phyloP scores from a whole-genome alignment of 176 grass and related monocot species.

The Oryza coarctata region DNA sequence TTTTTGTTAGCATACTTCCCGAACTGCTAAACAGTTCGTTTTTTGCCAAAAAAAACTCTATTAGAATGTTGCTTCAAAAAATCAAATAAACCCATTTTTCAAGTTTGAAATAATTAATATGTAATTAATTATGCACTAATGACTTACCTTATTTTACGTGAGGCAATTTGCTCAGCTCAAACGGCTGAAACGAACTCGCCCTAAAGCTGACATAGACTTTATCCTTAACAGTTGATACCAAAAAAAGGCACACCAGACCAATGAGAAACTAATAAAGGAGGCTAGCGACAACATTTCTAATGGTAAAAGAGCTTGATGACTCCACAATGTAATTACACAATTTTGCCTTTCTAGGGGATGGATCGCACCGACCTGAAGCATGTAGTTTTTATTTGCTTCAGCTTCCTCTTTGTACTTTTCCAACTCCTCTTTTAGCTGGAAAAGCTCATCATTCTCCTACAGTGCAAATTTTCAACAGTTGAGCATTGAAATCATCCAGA shows the following conservation, averaged over 20 bases:
- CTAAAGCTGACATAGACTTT: background rate
- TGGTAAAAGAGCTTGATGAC: background rate
- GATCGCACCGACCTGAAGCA: constrained; percentile 64
- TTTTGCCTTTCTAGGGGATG: background rate
- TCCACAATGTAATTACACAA: background rate
- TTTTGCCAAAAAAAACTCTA: too few species aligned
- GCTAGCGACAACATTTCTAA: background rate
- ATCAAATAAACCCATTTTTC: too few species aligned
- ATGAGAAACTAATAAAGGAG: background rate
- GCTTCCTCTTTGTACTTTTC: constrained; percentile 90
- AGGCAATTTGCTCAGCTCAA: too few species aligned
- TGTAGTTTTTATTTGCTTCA: constrained; percentile 87
- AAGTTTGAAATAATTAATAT: too few species aligned
- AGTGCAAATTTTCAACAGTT: background rate
- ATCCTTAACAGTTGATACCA: too few species aligned
- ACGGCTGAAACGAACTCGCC: too few species aligned
- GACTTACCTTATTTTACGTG: too few species aligned
- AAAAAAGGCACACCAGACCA: too few species aligned
- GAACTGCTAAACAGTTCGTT: too few species aligned
- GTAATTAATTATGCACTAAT: too few species aligned
- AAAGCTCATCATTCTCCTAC: constrained; percentile 67
- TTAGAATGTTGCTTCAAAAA: too few species aligned
- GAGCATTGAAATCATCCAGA: background rate
- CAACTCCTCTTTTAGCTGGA: constrained; percentile 82
- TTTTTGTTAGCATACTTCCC: too few species aligned